Conservation (phyloP, 192 early-diverging fungal genomes). For the Entophlyctis luteolus region DNA sequence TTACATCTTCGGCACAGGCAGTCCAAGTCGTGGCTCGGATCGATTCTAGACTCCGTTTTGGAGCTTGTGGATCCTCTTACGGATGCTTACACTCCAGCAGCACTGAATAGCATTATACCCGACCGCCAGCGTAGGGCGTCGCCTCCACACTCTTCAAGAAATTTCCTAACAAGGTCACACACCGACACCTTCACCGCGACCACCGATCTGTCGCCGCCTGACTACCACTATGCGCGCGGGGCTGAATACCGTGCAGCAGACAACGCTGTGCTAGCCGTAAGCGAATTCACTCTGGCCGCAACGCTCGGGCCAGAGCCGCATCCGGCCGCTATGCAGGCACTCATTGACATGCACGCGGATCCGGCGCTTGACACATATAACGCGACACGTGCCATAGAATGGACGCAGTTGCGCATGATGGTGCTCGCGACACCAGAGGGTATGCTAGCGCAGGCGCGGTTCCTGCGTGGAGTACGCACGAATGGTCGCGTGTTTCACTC, state of each 20-base stretch:
- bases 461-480: background rate
- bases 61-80: conserved; percentile 11
- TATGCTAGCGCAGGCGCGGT: conserved; percentile 21
- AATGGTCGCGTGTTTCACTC: background rate
- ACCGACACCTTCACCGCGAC: background rate
- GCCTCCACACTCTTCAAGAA: background rate
- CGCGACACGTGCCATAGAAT: conserved; percentile 10
- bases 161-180: background rate
- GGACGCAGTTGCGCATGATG: conserved; percentile 11
- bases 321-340: conserved; percentile 7
- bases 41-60: background rate
- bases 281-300: conserved; percentile 25
- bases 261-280: background rate
- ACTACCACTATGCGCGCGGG: background rate
- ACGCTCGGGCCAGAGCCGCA: conserved; percentile 22
- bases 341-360: background rate
- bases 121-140: too few species aligned
- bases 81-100: too few species aligned
- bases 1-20: too few species aligned
- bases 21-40: background rate
- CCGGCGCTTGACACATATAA: background rate
- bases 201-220: too few species aligned
- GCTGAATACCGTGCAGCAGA: background rate
- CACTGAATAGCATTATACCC: too few species aligned
- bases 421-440: conserved; percentile 25